These are phyloP conservation scores for Cyamopsis tetragonoloba DNA, from an alignment of 306 rosid species.

Conservation along the genomic window DNA sequence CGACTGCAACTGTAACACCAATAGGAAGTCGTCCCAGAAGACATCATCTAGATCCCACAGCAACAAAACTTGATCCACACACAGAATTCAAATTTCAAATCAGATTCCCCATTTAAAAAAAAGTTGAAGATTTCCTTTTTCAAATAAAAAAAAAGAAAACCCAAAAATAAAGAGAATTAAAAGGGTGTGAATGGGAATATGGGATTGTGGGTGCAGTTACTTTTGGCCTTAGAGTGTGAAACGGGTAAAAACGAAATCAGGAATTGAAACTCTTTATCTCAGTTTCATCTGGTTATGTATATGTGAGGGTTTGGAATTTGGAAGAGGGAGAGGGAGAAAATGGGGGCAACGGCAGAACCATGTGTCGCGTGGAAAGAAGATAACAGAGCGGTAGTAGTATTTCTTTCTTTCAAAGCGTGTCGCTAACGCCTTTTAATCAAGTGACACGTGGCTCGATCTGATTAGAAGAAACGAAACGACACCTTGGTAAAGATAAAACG, in stretches of 20 bases:
- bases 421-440: slow-evolving; percentile 15
- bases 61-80: neutral
- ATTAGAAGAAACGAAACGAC: slow-evolving; percentile 33
- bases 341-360: neutral
- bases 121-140: neutral
- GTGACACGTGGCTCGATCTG: slow-evolving; percentile 23
- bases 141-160: too few relatives aligned
- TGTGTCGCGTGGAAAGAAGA: slow-evolving; percentile 17
- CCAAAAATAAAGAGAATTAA: neutral
- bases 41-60: slow-evolving; percentile 34
- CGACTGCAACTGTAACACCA: slow-evolving; percentile 87
- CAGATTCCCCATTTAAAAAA: too few relatives aligned
- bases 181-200: neutral
- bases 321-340: slow-evolving; percentile 12
- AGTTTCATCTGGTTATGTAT: too few relatives aligned
- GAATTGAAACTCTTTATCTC: neutral
- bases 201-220: neutral
- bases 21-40: slow-evolving; percentile 48
- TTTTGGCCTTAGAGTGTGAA: neutral
- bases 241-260: neutral
- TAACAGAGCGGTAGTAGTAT: slow-evolving; percentile 50
- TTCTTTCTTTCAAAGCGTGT: slow-evolving; percentile 49
- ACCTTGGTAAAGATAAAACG: neutral
- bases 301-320: neutral
- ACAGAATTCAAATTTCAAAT: slow-evolving; percentile 9